phyloP scores from a whole-genome alignment of 768 basidiomycete genomes.

The Mycena kentingensis region DNA sequence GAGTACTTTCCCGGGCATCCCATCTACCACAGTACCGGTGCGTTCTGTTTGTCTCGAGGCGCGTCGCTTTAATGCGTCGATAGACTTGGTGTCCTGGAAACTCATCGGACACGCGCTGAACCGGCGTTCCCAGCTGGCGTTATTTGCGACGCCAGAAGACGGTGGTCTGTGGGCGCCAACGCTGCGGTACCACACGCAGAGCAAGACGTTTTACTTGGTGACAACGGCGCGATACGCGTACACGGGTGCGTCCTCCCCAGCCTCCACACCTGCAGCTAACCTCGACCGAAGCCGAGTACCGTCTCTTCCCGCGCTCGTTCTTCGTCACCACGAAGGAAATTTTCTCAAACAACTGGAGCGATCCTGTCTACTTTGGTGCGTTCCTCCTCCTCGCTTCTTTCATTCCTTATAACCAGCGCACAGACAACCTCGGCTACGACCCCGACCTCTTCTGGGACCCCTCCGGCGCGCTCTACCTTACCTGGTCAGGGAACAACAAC shows the following conservation, averaged over 20 bases:
- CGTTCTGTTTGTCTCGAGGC: neutral
- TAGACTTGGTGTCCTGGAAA: conserved; percentile 36
- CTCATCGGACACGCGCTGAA: conserved; percentile 42
- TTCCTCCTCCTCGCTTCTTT: neutral
- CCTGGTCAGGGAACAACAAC: conserved; percentile 43
- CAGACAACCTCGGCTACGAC: conserved; percentile 43
- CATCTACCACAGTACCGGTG: conserved; percentile 41
- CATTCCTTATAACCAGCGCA: neutral
- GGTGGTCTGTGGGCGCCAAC: conserved; percentile 41
- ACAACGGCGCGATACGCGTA: conserved; percentile 43
- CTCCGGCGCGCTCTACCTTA: conserved; percentile 40
- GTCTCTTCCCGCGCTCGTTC: conserved; percentile 42
- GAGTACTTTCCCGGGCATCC: conserved; percentile 45
- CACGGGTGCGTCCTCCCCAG: conserved; percentile 30
- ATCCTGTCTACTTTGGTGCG: conserved; percentile 42
- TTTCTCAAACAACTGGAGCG: conserved; percentile 42
- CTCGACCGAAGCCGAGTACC: conserved; percentile 33
- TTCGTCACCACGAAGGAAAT: conserved; percentile 41
- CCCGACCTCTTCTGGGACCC: conserved; percentile 44
- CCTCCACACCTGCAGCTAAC: neutral
- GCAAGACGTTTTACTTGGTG: conserved; percentile 34
- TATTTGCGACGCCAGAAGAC: conserved; percentile 41
- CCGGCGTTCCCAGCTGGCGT: conserved; percentile 35
- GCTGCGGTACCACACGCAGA: conserved; percentile 37
- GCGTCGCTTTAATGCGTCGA: neutral